Evolutionary conservation across 1,139 yeast genomes (phyloP).

Genomic region (Yamadazyma atmosphaerica): DNA sequence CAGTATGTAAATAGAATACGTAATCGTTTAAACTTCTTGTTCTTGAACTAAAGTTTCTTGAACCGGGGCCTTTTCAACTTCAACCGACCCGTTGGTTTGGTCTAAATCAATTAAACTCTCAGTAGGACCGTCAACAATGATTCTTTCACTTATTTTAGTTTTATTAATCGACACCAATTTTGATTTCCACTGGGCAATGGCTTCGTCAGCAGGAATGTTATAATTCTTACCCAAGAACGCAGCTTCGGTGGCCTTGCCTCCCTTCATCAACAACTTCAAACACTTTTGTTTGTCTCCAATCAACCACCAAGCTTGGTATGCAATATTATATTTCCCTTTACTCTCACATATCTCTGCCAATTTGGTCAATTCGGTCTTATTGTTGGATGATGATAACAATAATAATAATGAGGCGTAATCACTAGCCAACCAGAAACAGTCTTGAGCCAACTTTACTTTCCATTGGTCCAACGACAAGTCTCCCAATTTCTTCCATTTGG

Average conservation of each 20-base stretch:
- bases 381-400: constrained; percentile 79
- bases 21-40: constrained; percentile 9
- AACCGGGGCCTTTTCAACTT: constrained; percentile 6
- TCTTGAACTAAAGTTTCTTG: constrained; percentile 21
- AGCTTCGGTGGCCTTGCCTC: constrained; percentile 82
- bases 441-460: constrained; percentile 79
- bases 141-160: constrained; percentile 58
- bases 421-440: constrained; percentile 75
- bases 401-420: constrained; percentile 83
- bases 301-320: constrained; percentile 91
- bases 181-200: constrained; percentile 68
- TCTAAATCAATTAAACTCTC: constrained; percentile 30
- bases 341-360: constrained; percentile 66
- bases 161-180: constrained; percentile 54
- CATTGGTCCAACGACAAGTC: constrained; percentile 79
- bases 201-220: constrained; percentile 49
- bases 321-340: constrained; percentile 81
- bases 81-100: constrained; percentile 17
- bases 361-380: constrained; percentile 55
- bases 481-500: constrained; percentile 89
- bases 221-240: constrained; percentile 78
- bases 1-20: constrained; percentile 3
- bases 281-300: constrained; percentile 70
- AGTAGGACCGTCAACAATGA: constrained; percentile 33
- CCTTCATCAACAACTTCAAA: constrained; percentile 62